phyloP scores from a whole-genome alignment of 2,329 filamentous ascomycete species.

The Cucurbitaria berberidis region DNA sequence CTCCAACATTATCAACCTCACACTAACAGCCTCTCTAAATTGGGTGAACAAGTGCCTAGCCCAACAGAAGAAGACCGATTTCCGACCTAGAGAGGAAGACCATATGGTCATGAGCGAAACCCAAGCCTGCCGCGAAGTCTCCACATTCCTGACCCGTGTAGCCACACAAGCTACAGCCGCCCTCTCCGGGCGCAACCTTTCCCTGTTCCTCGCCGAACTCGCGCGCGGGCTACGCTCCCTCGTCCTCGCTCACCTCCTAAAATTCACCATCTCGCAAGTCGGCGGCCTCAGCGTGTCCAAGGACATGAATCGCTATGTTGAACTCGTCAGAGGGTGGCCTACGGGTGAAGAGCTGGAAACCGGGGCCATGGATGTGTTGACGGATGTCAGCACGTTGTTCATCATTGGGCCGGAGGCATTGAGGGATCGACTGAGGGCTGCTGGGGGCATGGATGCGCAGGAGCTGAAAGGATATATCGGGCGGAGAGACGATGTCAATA shows the following conservation, averaged over 20 bases:
- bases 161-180: constrained; percentile 68
- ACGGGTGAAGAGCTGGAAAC: constrained; percentile 62
- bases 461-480: constrained; percentile 82
- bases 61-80: constrained; percentile 86
- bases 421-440: constrained; percentile 57
- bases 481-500: constrained; percentile 82
- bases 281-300: constrained; percentile 95
- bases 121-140: constrained; percentile 80
- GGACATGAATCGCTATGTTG: constrained; percentile 92
- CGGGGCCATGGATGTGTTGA: constrained; percentile 76
- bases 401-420: constrained; percentile 75
- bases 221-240: constrained; percentile 77
- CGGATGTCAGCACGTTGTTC: constrained; percentile 94
- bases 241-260: constrained; percentile 91
- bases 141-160: constrained; percentile 76
- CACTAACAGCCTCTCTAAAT: constrained; percentile 74
- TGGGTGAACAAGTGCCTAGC: constrained; percentile 76
- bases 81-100: constrained; percentile 78
- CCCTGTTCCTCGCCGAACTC: constrained; percentile 82
- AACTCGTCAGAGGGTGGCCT: constrained; percentile 83
- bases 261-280: constrained; percentile 89
- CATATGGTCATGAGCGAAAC: constrained; percentile 62
- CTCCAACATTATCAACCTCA: constrained; percentile 71
- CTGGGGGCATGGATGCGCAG: constrained; percentile 51
- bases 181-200: constrained; percentile 82